Conservation (phyloP, 331 rosid species). For the Saraca asoca region DNA sequence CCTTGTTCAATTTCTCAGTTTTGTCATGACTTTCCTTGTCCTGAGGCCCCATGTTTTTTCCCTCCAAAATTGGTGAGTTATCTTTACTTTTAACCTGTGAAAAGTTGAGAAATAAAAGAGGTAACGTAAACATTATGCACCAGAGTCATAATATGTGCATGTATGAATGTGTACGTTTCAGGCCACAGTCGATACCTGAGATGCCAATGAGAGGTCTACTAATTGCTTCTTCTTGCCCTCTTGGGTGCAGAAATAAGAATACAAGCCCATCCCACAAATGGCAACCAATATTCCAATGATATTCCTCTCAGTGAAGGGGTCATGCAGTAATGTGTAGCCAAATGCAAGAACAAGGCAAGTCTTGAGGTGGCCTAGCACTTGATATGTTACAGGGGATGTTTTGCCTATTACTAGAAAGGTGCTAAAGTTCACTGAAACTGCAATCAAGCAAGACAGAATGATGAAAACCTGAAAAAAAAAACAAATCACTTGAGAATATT, state of each 20-base stretch:
- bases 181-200: too few species aligned
- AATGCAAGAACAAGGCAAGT: constrained; percentile 92
- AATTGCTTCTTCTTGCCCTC: constrained; percentile 78
- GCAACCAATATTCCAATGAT: constrained; percentile 79
- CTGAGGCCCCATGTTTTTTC: constrained; percentile 55
- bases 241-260: constrained; percentile 84
- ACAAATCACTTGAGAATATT: background rate
- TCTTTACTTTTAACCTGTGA: constrained; percentile 74
- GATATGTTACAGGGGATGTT: constrained; percentile 97
- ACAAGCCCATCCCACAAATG: constrained; percentile 85
- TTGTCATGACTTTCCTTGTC: constrained; percentile 69
- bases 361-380: constrained; percentile 95
- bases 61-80: constrained; percentile 59
- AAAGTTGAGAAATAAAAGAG: too few species aligned
- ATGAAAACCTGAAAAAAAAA: constrained; percentile 64
- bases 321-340: constrained; percentile 95
- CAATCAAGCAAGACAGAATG: constrained; percentile 80
- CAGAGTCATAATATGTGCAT: too few species aligned
- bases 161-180: too few species aligned
- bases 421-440: constrained; percentile 96
- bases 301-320: constrained; percentile 91
- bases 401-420: constrained; percentile 93
- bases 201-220: constrained; percentile 54
- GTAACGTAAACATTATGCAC: too few species aligned
- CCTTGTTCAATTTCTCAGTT: constrained; percentile 68